Evolutionary conservation across 73 alveolate species (phyloP).

Genomic region (Tetrahymena thermophila): DNA sequence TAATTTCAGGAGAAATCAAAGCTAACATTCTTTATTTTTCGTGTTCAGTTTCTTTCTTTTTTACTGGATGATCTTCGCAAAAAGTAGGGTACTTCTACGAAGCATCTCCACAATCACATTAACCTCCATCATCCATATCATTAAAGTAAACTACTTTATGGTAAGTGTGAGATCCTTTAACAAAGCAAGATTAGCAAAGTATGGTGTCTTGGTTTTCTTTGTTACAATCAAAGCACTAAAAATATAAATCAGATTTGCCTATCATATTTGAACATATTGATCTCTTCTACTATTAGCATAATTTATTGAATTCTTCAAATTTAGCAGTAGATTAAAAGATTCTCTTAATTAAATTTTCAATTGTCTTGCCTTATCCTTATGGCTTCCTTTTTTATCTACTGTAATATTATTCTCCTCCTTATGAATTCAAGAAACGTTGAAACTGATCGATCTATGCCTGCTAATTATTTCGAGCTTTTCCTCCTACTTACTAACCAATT

Average conservation of each 20-base stretch:
- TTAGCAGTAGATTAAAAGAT: neutral
- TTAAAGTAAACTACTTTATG: neutral
- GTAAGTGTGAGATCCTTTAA: neutral
- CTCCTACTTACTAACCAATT: neutral
- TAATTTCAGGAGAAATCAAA: neutral
- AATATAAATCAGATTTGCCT: neutral
- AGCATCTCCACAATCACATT: neutral
- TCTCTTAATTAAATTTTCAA: neutral
- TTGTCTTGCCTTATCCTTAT: neutral
- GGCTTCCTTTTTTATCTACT: neutral
- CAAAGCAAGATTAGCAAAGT: neutral
- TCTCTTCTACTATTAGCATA: neutral
- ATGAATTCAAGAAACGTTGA: neutral
- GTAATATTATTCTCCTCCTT: neutral
- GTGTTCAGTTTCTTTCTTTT: neutral
- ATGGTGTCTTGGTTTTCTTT: neutral
- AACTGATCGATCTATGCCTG: neutral
- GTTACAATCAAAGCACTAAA: neutral
- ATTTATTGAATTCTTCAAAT: neutral
- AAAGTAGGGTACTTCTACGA: neutral
- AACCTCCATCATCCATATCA: neutral
- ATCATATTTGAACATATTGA: neutral
- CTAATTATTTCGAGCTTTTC: neutral
- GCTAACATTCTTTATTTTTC: neutral
- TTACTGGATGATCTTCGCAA: neutral